Evolutionary conservation across 2,329 filamentous ascomycete species (phyloP).

Genomic region (Colletotrichum shisoi): DNA sequence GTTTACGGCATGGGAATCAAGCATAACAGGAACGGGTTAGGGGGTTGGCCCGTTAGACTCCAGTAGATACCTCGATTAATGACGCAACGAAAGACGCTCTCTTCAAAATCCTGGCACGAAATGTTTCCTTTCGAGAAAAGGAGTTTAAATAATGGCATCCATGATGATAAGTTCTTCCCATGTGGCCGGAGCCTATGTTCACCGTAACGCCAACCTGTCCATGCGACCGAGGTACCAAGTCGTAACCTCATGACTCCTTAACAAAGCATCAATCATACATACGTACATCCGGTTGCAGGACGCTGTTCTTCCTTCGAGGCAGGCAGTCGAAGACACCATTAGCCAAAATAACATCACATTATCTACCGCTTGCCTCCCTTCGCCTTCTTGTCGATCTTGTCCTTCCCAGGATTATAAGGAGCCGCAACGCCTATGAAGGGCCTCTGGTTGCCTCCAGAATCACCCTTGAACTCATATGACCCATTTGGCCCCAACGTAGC

Average conservation of each 20-base stretch:
- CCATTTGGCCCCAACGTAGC: conserved; percentile 55
- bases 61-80: conserved; percentile 39
- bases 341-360: not conserved
- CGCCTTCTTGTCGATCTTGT: conserved; percentile 55
- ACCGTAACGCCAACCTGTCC: conserved; percentile 19
- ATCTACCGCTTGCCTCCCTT: conserved; percentile 46
- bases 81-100: conserved; percentile 34
- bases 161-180: too few relatives aligned
- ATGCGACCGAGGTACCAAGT: conserved; percentile 13
- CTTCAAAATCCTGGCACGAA: not conserved
- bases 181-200: not conserved
- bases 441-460: conserved; percentile 51
- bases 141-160: too few relatives aligned
- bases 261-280: conserved; percentile 20
- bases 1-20: conserved; percentile 35
- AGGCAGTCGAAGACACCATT: not conserved
- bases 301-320: not conserved
- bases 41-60: conserved; percentile 36
- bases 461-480: conserved; percentile 60
- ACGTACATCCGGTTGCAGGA: conserved; percentile 8
- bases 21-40: conserved; percentile 35
- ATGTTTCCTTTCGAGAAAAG: not conserved
- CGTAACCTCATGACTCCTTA: conserved; percentile 30
- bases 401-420: conserved; percentile 63
- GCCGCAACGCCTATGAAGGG: conserved; percentile 62